Evolutionary conservation across 2,329 filamentous ascomycete genomes (phyloP), one percentile per base, ranked within the genome.

Genomic region (Blastomyces silverae): DNA sequence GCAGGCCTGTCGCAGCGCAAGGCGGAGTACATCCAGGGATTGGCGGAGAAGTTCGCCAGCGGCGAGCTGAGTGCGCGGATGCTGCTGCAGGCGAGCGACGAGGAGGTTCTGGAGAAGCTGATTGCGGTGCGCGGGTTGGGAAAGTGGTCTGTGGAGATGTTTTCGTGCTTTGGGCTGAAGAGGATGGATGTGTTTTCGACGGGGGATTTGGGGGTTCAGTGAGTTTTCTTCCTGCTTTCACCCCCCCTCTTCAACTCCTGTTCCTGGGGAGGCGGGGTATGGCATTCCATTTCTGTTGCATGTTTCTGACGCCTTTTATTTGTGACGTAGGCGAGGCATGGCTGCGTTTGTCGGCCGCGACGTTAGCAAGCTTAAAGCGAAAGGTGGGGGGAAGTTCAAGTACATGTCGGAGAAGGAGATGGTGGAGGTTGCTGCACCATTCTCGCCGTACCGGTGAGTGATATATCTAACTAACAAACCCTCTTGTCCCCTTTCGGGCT

Each of bases 371-470:
- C 79, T 97, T 66, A 97, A 95, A 79, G 81, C 79, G 46, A 90
- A 86, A 68, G 87, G 87, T 34, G 88, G 88, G 42, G 90, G 90
- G 56, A 97, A 97, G 80, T 97, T 92, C 89, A 97, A 97, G 81
- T 99, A 97, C 76, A 96, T 97, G 92, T 85, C 84, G 46, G 94
- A 97, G 79, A 85, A 87, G 74, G 94, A 97, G 66, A 97, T 99
- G 94, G 75, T 89, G 66, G 89, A 92, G 69, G 82, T 91, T 68
- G 87, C 91, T 15, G 89, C 88, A 65, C 86, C 82, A 73, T 99
- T 96, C 76, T 83, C 84, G 65, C 94, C 93, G 3, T 97, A 96
- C 77, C 82, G 86, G 84, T 86, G 77, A 72, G 79, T 79, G 65
- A 3, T 22, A 55, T 62, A 46, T 44, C 15, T 50, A 44, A 50